phyloP scores from a whole-genome alignment of 768 basidiomycete species.

The Pleurotus citrinopileatus region DNA sequence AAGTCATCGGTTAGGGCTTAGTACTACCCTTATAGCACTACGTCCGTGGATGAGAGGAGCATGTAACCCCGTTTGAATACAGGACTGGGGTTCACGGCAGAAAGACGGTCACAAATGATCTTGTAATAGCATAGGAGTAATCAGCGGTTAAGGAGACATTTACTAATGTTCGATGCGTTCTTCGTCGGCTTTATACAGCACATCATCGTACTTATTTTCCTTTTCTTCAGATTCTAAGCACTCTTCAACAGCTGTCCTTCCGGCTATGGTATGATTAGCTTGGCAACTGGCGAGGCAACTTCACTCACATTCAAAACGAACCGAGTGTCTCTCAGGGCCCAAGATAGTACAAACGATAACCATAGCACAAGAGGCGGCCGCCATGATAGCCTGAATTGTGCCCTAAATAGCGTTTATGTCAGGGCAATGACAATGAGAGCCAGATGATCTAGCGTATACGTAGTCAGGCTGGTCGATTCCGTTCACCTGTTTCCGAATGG shows the following conservation, averaged over 20 bases:
- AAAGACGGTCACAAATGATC: no score
- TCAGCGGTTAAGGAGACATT: not conserved
- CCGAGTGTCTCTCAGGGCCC: conserved; percentile 16
- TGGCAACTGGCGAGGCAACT: not conserved
- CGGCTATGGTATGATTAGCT: not conserved
- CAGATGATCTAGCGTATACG: not conserved
- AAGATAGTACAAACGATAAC: conserved; percentile 13
- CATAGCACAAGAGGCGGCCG: conserved; percentile 14
- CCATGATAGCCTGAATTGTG: conserved; percentile 15
- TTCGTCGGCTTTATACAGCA: not conserved
- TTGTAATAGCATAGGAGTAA: not conserved
- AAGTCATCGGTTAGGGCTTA: no score
- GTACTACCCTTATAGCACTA: not conserved
- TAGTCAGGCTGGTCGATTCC: conserved; percentile 15
- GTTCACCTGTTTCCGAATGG: conserved; percentile 7
- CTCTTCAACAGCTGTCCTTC: conserved; percentile 4
- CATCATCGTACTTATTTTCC: not conserved
- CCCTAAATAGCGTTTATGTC: conserved; percentile 7
- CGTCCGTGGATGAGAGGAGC: not conserved
- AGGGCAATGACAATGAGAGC: not conserved
- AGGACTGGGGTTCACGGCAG: no score
- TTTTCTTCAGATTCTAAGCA: not conserved
- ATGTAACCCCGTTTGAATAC: no score
- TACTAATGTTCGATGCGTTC: not conserved
- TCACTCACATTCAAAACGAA: conserved; percentile 13